Conservation (phyloP, 495 filamentous ascomycete species). For the Aspergillus panamensis region DNA sequence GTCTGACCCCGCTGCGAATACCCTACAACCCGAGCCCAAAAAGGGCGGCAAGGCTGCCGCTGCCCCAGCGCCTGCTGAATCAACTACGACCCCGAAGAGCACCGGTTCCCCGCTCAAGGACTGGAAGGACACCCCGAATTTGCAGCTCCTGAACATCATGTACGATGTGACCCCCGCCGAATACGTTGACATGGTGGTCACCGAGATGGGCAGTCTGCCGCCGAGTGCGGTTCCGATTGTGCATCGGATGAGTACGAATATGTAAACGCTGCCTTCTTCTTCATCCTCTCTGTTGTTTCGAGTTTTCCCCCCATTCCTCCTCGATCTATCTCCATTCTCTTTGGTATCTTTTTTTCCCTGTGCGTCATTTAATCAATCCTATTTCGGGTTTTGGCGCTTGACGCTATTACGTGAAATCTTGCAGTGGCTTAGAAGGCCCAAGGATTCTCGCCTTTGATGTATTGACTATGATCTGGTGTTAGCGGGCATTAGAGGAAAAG, state of each 20-base stretch:
- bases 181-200: conserved; percentile 83
- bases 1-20: conserved; percentile 26
- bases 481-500: conserved; percentile 13
- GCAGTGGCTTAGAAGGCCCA: neutral
- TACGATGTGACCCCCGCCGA: conserved; percentile 93
- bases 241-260: conserved; percentile 48
- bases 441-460: neutral
- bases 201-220: conserved; percentile 83
- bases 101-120: conserved; percentile 43
- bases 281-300: neutral
- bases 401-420: neutral
- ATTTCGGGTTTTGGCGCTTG: neutral
- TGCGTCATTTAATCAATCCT: neutral
- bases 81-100: conserved; percentile 18
- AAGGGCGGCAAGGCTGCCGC: conserved; percentile 37
- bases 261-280: conserved; percentile 21
- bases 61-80: conserved; percentile 23
- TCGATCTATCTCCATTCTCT: neutral
- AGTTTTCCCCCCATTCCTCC: neutral
- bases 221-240: conserved; percentile 71
- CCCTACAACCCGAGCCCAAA: conserved; percentile 30
- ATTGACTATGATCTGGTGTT: conserved; percentile 15
- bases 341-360: neutral
- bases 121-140: conserved; percentile 59
- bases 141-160: conserved; percentile 78